Evolutionary conservation across 768 basidiomycete species (phyloP).

Genomic region (Tricholoma terreum): DNA sequence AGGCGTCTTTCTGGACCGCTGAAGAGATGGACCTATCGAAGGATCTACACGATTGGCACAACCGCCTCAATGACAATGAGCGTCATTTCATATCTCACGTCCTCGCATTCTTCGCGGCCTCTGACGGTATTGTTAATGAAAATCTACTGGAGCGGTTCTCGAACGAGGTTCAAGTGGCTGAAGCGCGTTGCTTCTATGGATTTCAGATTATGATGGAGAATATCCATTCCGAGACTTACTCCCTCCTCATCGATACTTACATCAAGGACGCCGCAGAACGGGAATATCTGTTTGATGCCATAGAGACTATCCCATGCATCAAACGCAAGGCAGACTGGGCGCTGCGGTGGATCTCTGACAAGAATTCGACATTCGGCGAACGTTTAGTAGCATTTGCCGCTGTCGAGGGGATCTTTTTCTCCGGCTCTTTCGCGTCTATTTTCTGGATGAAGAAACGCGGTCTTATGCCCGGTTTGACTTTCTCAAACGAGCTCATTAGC

Average conservation of each 20-base stretch:
- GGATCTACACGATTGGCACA: slow-evolving; percentile 82
- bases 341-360: slow-evolving; percentile 85
- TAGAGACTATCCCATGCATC: slow-evolving; percentile 93
- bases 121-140: slow-evolving; percentile 95
- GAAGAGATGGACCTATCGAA: slow-evolving; percentile 91
- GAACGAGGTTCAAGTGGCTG: slow-evolving; percentile 87
- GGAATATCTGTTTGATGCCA: slow-evolving; percentile 84
- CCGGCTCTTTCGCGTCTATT: slow-evolving; percentile 88
- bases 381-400: slow-evolving; percentile 92
- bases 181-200: slow-evolving; percentile 95
- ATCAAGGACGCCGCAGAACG: slow-evolving; percentile 79
- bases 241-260: slow-evolving; percentile 92
- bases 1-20: slow-evolving; percentile 93
- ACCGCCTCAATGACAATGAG: slow-evolving; percentile 77
- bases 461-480: slow-evolving; percentile 95
- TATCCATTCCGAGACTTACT: slow-evolving; percentile 95
- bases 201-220: slow-evolving; percentile 99
- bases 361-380: slow-evolving; percentile 78
- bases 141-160: slow-evolving; percentile 94
- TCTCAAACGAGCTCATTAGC: slow-evolving; percentile 95
- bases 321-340: slow-evolving; percentile 96
- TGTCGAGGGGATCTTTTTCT: slow-evolving; percentile 98
- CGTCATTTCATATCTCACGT: slow-evolving; percentile 91
- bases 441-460: slow-evolving; percentile 99
- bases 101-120: slow-evolving; percentile 95